Evolutionary conservation across 441 rosid genomes (phyloP).

Genomic region (Pelargonium citronellum): DNA sequence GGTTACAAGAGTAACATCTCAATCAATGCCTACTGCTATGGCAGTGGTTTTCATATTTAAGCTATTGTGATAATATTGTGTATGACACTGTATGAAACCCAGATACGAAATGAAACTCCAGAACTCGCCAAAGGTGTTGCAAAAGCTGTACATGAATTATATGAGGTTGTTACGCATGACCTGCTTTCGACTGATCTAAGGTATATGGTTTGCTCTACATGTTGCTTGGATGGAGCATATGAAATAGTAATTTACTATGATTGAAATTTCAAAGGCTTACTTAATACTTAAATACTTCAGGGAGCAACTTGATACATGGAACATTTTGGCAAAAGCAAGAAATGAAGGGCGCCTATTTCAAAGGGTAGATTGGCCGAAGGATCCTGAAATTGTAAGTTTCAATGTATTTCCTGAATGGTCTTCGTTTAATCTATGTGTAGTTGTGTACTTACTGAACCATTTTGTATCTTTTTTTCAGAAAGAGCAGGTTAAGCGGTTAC

Average conservation of each 20-base stretch:
- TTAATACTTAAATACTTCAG: constrained; percentile 37
- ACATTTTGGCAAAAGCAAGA: constrained; percentile 79
- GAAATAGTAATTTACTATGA: too few species aligned
- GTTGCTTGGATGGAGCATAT: constrained; percentile 9
- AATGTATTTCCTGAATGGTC: not conserved
- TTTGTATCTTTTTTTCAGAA: constrained; percentile 39
- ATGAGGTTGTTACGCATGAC: constrained; percentile 88
- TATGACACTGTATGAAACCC: constrained; percentile 24
- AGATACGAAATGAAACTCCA: constrained; percentile 77
- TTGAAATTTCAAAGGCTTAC: not conserved
- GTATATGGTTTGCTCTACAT: constrained; percentile 33
- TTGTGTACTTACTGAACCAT: constrained; percentile 16
- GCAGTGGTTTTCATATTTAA: constrained; percentile 16
- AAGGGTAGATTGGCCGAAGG: constrained; percentile 85
- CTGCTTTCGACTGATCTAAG: constrained; percentile 77
- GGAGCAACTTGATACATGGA: constrained; percentile 98
- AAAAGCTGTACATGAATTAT: constrained; percentile 67
- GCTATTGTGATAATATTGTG: not conserved
- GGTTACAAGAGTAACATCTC: not conserved
- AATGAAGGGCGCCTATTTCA: constrained; percentile 84
- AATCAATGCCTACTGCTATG: constrained; percentile 14
- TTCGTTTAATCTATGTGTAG: constrained; percentile 22
- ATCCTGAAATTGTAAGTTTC: constrained; percentile 75
- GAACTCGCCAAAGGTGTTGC: constrained; percentile 86
- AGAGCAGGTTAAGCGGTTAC: constrained; percentile 91